phyloP scores from a whole-genome alignment of 257 asterid species.

The Scutellaria minor region DNA sequence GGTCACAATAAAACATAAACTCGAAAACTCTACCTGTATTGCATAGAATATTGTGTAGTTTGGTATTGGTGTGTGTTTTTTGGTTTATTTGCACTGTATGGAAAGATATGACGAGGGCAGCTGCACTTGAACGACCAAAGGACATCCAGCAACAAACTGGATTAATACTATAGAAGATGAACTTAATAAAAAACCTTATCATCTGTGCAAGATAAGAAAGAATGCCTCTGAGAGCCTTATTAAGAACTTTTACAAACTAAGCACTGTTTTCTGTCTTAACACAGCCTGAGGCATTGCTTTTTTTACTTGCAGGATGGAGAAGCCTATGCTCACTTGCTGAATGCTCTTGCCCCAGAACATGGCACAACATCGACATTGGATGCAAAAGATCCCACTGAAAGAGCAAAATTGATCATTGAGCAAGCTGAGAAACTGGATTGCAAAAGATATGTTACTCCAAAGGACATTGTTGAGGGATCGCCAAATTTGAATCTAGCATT shows the following conservation, averaged over 20 bases:
- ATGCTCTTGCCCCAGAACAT: slow-evolving; percentile 90
- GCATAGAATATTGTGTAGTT: background rate
- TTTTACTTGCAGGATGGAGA: slow-evolving; percentile 76
- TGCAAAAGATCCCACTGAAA: slow-evolving; percentile 76
- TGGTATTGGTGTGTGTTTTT: background rate
- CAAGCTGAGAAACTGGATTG: slow-evolving; percentile 95
- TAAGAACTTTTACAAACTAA: background rate
- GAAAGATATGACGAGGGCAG: background rate
- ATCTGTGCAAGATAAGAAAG: too few relatives aligned
- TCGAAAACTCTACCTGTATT: background rate
- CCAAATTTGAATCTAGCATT: slow-evolving; percentile 88
- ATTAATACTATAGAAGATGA: background rate
- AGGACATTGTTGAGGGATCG: slow-evolving; percentile 91
- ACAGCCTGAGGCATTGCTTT: too few relatives aligned
- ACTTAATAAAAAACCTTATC: too few relatives aligned
- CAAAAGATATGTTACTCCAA: slow-evolving; percentile 79
- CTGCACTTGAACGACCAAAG: background rate
- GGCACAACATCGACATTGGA: slow-evolving; percentile 68
- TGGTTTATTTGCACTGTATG: background rate
- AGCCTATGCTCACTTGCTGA: slow-evolving; percentile 91
- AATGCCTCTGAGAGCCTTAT: background rate
- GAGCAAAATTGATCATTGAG: slow-evolving; percentile 83
- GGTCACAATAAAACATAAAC: background rate
- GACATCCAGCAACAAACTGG: background rate
- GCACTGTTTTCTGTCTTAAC: background rate